phyloP scores from a whole-genome alignment of 2,329 filamentous ascomycete genomes.

The Fusarium protoensiforme region DNA sequence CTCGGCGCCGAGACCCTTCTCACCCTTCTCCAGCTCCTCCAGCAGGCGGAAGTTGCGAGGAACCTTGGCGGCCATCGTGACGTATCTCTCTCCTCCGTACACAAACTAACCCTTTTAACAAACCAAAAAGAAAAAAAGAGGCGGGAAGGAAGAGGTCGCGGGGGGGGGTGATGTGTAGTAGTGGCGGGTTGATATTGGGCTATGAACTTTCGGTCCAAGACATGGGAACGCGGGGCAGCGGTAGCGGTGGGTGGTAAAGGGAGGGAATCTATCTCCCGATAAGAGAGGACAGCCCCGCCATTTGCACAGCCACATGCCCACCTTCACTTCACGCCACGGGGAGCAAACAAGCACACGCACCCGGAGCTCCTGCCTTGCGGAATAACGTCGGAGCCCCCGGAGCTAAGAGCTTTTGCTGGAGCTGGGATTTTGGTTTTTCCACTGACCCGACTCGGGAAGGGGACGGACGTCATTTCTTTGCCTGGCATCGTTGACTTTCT shows the following conservation, averaged over 20 bases:
- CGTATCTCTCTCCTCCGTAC: not conserved
- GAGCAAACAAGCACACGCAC: not conserved
- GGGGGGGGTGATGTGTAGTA: constrained; percentile 28
- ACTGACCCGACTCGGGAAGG: constrained; percentile 21
- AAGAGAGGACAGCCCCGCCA: constrained; percentile 23
- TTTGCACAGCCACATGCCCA: constrained; percentile 1
- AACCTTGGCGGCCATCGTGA: constrained; percentile 66
- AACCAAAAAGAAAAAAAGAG: constrained; percentile 2
- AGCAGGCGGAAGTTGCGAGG: constrained; percentile 96
- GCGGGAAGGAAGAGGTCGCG: constrained; percentile 5
- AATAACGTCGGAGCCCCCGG: constrained; percentile 26
- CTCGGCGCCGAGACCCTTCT: constrained; percentile 96
- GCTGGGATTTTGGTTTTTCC: constrained; percentile 34
- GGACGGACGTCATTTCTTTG: constrained; percentile 38
- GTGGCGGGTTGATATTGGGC: constrained; percentile 27
- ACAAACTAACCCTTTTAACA: not conserved
- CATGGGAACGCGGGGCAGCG: constrained; percentile 32
- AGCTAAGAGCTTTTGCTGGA: constrained; percentile 5
- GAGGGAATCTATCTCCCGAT: constrained; percentile 17
- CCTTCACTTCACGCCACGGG: not conserved
- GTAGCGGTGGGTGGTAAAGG: constrained; percentile 20
- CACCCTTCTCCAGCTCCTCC: constrained; percentile 98
- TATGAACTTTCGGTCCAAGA: constrained; percentile 26
- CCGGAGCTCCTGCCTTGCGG: constrained; percentile 3
- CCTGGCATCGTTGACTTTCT: constrained; percentile 23